Conservation (phyloP, 768 basidiomycete species). For the Tulasnella calospora region DNA sequence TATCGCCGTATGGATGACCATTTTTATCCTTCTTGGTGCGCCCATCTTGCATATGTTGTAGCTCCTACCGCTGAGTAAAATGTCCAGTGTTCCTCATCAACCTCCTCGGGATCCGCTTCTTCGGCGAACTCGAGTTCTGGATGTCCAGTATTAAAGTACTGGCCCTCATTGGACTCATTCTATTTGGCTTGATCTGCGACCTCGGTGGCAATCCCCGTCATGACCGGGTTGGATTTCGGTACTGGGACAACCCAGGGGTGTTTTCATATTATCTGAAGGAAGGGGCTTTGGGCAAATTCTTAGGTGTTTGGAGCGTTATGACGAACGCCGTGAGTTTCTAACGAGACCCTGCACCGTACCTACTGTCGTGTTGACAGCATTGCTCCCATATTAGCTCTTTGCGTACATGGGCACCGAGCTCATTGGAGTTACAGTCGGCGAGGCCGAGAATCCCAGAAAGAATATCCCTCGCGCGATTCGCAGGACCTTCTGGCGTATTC, state of each 20-base stretch:
- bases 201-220: conserved; percentile 48
- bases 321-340: not conserved
- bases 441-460: conserved; percentile 65
- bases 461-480: conserved; percentile 67
- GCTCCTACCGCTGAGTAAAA: not conserved
- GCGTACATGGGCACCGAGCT: conserved; percentile 72
- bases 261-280: conserved; percentile 21
- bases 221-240: conserved; percentile 38
- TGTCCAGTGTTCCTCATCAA: conserved; percentile 52
- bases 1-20: conserved; percentile 55
- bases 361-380: not conserved
- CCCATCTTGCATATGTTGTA: not conserved
- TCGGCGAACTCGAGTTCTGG: conserved; percentile 71
- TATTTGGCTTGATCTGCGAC: conserved; percentile 53
- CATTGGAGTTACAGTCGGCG: conserved; percentile 55
- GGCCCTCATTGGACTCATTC: conserved; percentile 35
- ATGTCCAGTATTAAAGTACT: conserved; percentile 55
- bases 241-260: conserved; percentile 44
- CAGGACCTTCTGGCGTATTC: conserved; percentile 53
- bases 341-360: not conserved
- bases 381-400: conserved; percentile 64
- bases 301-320: conserved; percentile 63
- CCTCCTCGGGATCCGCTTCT: conserved; percentile 58
- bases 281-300: conserved; percentile 50
- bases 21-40: conserved; percentile 57